Percentiles rank a stretch among this genome's conserved stretches.
Evolutionary conservation across 129 eudicot genomes (phyloP).

Genomic region (Centella asiatica): DNA sequence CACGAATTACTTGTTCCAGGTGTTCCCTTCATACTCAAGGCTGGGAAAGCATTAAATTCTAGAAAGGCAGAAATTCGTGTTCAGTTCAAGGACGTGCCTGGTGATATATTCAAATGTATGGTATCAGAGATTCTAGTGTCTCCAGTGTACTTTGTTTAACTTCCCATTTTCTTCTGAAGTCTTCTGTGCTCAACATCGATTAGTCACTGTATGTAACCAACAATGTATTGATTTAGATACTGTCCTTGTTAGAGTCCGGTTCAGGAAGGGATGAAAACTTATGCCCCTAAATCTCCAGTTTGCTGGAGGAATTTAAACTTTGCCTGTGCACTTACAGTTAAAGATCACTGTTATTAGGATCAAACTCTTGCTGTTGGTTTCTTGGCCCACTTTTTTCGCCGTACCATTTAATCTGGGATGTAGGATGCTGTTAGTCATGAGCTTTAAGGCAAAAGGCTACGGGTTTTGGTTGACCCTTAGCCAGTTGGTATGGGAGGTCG

Average conservation of each 20-base stretch:
- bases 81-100: constrained; percentile 96
- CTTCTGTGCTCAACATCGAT: neutral
- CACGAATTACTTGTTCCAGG: constrained; percentile 38
- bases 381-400: neutral
- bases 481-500: neutral
- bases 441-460: neutral
- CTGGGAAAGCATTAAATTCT: constrained; percentile 88
- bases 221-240: no score
- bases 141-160: neutral
- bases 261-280: no score
- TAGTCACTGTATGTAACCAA: no score
- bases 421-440: neutral
- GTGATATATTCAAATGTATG: constrained; percentile 88
- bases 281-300: no score
- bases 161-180: neutral
- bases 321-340: no score
- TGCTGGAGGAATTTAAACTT: no score
- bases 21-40: constrained; percentile 90
- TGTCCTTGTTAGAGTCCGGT: no score
- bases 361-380: neutral
- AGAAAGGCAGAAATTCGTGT: constrained; percentile 95
- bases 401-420: neutral
- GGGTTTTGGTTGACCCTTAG: neutral
- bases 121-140: constrained; percentile 2
- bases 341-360: no score